Evolutionary conservation across 345 rosid species (phyloP).

Genomic region (Salix dunnii): DNA sequence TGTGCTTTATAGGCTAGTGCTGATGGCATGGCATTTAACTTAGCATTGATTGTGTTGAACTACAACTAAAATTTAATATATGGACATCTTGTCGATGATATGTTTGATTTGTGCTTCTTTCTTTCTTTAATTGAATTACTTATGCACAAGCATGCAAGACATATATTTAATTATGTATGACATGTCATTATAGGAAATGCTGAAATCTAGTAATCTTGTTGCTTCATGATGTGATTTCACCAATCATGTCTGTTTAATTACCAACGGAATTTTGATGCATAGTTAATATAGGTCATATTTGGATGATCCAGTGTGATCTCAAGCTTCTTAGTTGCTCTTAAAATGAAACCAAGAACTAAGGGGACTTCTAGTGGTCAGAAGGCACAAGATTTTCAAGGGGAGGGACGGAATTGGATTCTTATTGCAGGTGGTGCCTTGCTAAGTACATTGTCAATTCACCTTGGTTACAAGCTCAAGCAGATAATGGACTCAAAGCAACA

Average conservation of each 20-base stretch:
- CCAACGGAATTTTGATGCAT: constrained; percentile 18
- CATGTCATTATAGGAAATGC: background rate
- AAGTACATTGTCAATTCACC: constrained; percentile 84
- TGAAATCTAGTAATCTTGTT: background rate
- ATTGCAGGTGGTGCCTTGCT: constrained; percentile 94
- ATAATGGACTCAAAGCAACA: constrained; percentile 54
- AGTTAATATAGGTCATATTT: constrained; percentile 48
- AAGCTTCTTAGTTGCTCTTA: constrained; percentile 25
- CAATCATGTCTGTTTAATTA: background rate
- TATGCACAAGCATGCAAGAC: background rate
- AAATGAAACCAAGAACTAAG: constrained; percentile 60
- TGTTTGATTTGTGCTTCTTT: background rate
- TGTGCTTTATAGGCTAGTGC: background rate
- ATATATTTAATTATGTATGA: background rate
- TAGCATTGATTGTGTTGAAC: background rate
- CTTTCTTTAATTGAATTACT: background rate
- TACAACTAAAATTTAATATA: background rate
- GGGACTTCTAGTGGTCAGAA: constrained; percentile 52
- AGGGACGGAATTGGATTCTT: constrained; percentile 85
- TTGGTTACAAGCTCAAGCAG: constrained; percentile 88
- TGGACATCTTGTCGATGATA: background rate
- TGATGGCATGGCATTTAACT: background rate
- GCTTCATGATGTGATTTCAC: constrained; percentile 2
- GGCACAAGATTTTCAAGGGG: constrained; percentile 39
- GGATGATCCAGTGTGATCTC: constrained; percentile 36